phyloP scores from a whole-genome alignment of 176 grass and related monocot genomes.

The Paspalum notatum region DNA sequence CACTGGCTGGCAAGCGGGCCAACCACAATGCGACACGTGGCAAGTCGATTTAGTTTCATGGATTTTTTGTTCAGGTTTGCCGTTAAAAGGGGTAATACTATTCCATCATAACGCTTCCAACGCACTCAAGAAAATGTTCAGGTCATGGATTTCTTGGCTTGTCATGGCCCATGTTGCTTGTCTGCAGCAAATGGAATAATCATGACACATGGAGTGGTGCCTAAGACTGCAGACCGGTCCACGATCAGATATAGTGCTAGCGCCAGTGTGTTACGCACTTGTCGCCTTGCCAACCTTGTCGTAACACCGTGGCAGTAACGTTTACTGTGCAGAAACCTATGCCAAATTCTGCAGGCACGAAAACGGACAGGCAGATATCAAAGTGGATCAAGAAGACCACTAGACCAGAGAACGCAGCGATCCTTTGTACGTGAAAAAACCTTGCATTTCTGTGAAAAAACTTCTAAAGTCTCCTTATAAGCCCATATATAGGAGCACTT shows the following conservation, averaged over 20 bases:
- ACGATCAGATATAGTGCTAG: neutral
- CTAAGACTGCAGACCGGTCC: slow-evolving; percentile 23
- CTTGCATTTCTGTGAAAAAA: too few species aligned
- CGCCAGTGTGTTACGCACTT: neutral
- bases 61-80: neutral
- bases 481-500: too few species aligned
- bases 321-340: neutral
- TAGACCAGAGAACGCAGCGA: too few species aligned
- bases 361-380: neutral
- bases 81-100: neutral
- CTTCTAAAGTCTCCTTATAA: too few species aligned
- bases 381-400: too few species aligned
- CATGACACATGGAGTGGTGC: slow-evolving; percentile 23
- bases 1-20: neutral
- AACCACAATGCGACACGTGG: neutral
- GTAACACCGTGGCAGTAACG: neutral
- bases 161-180: slow-evolving; percentile 27
- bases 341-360: neutral
- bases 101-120: slow-evolving; percentile 25
- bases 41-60: neutral
- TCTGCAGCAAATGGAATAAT: slow-evolving; percentile 41
- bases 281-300: neutral
- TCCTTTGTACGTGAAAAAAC: neutral
- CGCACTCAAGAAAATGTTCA: slow-evolving; percentile 3
- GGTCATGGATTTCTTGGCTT: neutral